Evolutionary conservation across 495 filamentous ascomycete species (phyloP), one percentile per base, ranked within the genome.

Genomic region (Penicillium coprophilum): DNA sequence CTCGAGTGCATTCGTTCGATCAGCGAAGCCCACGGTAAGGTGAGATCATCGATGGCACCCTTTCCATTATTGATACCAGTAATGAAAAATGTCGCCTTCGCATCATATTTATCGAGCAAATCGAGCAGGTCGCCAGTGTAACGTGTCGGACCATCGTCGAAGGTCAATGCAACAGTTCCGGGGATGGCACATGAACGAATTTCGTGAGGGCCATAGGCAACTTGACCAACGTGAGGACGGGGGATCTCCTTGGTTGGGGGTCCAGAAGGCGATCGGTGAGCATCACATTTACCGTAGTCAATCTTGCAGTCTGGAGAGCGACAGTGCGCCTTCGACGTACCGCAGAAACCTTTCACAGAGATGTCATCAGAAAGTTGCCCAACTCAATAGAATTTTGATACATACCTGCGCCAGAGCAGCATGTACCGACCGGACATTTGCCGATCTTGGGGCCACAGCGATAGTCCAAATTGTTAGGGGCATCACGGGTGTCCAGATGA

Each of bases 71-170:
- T 91, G 72, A 83, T 84, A 8, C 89, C 89, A 2, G 85, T 90
- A 45, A 93, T 76, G 68, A 92, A 92, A 66, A 93, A 93, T 1
- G 89, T 92, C 0, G 84, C 89, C 49, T 86, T 89, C 19, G 83
- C 85, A 17, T 80, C 71, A 55, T 87, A 86, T 50, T 73, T 74
- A 63, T 85, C 81, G 28, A 93, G 73, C 50, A 89, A 74, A 65
- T 91, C 82, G 8, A 93, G 76, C 13, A 93, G 76, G 52, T 86
- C 82, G 21, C 72, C 70, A 1, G 89, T 92, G 65, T 86, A 91
- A 10, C 81, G 69, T 21, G 80, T 85, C 1, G 89, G 89, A 10
- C 89, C 89, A 65, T 93, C 89, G 58, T 93, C 89, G 65, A 83
- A 92, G 1, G 89, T 92, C 46, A 92, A 62, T 44, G 89, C 89